phyloP scores from a whole-genome alignment of 306 rosid species.

The Trichosanthes cucumerina region DNA sequence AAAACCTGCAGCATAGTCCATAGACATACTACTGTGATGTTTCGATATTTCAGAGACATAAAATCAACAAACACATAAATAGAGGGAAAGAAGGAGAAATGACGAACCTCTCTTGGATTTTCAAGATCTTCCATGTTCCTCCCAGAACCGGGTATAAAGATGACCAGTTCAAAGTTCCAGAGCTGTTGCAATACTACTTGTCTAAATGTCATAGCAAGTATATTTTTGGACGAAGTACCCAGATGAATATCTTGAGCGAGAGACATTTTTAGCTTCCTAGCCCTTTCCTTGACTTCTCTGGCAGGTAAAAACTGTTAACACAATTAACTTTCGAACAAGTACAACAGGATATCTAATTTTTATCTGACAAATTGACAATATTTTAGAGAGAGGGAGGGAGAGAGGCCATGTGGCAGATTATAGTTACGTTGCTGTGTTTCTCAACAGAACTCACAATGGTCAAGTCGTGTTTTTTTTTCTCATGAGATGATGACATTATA shows the following conservation, averaged over 20 bases:
- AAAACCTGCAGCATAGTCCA: conserved; percentile 75
- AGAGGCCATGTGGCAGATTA: neutral
- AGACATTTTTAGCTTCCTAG: conserved; percentile 53
- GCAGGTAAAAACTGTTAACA: conserved; percentile 74
- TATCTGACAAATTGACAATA: neutral
- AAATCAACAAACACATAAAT: conserved; percentile 10
- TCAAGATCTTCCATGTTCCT: conserved; percentile 78
- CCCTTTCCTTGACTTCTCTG: conserved; percentile 64
- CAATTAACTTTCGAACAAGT: conserved; percentile 7
- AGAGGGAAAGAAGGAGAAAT: conserved; percentile 10
- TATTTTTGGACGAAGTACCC: conserved; percentile 39
- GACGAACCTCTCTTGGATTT: conserved; percentile 69
- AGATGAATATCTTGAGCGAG: conserved; percentile 42
- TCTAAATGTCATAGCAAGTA: conserved; percentile 84
- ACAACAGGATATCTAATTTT: neutral
- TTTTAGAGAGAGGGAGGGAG: neutral
- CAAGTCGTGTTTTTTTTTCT: too few species aligned
- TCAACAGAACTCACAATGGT: neutral
- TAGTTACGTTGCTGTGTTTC: neutral
- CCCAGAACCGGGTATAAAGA: conserved; percentile 65
- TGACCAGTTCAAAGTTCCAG: conserved; percentile 59
- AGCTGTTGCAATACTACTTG: conserved; percentile 78
- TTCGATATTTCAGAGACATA: conserved; percentile 32
- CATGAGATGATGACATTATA: neutral
- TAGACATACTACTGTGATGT: conserved; percentile 48